These are phyloP conservation scores for Raddia distichophylla DNA, from an alignment of 176 grass and related monocot species.

Conservation along the genomic window DNA sequence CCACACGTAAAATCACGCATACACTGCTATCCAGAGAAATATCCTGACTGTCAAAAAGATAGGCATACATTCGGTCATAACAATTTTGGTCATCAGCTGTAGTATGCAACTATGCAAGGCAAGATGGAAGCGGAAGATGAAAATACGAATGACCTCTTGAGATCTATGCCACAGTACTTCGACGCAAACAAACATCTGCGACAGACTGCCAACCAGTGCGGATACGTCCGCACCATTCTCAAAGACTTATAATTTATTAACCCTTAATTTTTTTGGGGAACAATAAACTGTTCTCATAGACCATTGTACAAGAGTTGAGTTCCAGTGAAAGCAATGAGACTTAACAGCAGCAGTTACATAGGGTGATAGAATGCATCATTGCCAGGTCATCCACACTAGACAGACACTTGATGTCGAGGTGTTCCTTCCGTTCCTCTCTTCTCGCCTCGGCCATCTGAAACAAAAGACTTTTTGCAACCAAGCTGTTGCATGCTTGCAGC, in stretches of 20 bases:
- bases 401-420: not conserved
- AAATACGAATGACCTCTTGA: not conserved
- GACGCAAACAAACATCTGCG: not conserved
- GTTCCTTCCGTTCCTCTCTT: not conserved
- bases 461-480: not conserved
- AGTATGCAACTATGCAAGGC: not conserved
- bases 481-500: not conserved
- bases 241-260: not conserved
- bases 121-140: too few relatives aligned
- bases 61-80: too few relatives aligned
- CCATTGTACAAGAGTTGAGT: not conserved
- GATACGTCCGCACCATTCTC: not conserved
- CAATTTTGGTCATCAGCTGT: too few relatives aligned
- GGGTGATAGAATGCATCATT: not conserved
- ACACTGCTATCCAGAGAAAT: too few relatives aligned
- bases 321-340: not conserved
- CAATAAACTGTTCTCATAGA: not conserved
- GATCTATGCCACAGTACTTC: not conserved
- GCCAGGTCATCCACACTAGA: not conserved
- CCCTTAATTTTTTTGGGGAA: not conserved
- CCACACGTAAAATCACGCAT: too few relatives aligned
- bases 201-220: not conserved
- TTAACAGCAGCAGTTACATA: not conserved
- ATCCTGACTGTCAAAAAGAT: too few relatives aligned
- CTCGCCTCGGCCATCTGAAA: not conserved